Evolutionary conservation across 768 basidiomycete genomes (phyloP), one percentile per base, ranked within the genome.

Genomic region (Mycena chlorophos): DNA sequence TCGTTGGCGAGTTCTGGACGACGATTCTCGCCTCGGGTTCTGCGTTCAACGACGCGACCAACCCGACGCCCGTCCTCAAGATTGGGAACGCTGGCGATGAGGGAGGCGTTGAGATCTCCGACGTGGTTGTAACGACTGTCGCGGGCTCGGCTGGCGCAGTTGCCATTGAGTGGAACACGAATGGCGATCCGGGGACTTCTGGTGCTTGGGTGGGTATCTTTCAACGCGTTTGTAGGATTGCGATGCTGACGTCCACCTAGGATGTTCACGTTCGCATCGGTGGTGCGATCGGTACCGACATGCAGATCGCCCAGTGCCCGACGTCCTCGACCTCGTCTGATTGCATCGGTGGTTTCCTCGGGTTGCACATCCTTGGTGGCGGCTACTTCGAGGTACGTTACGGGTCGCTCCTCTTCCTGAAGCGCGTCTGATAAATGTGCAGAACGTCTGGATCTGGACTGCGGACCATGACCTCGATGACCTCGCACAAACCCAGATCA

Each of bases 401-500:
- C 26, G 28, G 20, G 27, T 3, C 37, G 6, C 16, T 23, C 22
- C 27, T 30, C 49, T 19, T 43, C 31, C 17, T 6, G 30, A 17
- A 27, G 2, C 39, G 20, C 17, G 27, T 31, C 27, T 22, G 22
- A 22, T 5, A 23, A 34, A 26, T 28, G 31, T 20, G 16, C 31
- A 57, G 51, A 58, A 58, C 42, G 73, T 75, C 10, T 83, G 82
- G 81, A 58, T 81, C 14, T 83, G 81, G 81, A 71, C 66, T 26
- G 83, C 82, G 6, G 82, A 83, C 60, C 82, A 83, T 56, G 79
- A 83, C 56, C 70, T 82, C 28, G 82, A 84, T 45, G 69, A 70
- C 39, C 60, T 64, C 40, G 39, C 64, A 27, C 28, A 66, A 62
- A 25, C 75, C 81, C 58, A 69, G 69, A 30, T 75, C 71, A 22